Base-by-base conservation (phyloP, 306 rosid genomes). In the Herpetospermum pedunculosum region DNA sequence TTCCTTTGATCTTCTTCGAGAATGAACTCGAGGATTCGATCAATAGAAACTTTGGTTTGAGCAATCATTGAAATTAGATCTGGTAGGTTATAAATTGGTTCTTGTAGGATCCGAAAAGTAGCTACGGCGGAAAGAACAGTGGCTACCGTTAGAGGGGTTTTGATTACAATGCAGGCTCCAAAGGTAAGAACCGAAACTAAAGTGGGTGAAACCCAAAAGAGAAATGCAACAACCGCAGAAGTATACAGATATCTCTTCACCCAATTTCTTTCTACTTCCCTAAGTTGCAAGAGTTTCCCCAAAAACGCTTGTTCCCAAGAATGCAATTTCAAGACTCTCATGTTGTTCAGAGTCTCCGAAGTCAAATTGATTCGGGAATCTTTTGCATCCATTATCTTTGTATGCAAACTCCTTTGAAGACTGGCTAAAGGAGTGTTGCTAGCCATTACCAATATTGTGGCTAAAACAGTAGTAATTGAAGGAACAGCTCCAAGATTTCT, bases 141-240 rank as follows among this genome's bases (percentile, higher is more conserved):
- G n/a, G n/a, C 96, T 43, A 91, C 80, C 11, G 90, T 90, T 44
- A 92, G 75, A 16, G 90, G 93, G 12, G 85, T 83, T 32, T 90
- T 80, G 38, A 90, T 47, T 16, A 44, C 12, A 41, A 88, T 87
- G 72, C 98, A 90, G 29, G 85, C 89, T 4, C 93, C 90, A 67
- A 92, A 92, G 50, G 98, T 92, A 77, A 82, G 74, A 47, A 87
- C 90, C 14, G 98, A 92, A 82, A 92, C 90, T 29, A 92, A 77
- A 75, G 98, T 90, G 38, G 98, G 98, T 2, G 98, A 88, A n/a
- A 92, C 82, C 98, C 96, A 92, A 71, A 92, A 90, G 75, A 92
- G 88, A 77, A 92, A 90, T 14, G 93, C 88, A 37, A 90, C 84
- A 3, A 89, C 89, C 53, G 97, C 86, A 72, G 90, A 86, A n/a